A percentile compares a stretch with the other conserved stretches of the same genome.
These are phyloP conservation scores for Pythium volutum DNA, from an alignment of 352 stramenopile species.

Conservation along the genomic window DNA sequence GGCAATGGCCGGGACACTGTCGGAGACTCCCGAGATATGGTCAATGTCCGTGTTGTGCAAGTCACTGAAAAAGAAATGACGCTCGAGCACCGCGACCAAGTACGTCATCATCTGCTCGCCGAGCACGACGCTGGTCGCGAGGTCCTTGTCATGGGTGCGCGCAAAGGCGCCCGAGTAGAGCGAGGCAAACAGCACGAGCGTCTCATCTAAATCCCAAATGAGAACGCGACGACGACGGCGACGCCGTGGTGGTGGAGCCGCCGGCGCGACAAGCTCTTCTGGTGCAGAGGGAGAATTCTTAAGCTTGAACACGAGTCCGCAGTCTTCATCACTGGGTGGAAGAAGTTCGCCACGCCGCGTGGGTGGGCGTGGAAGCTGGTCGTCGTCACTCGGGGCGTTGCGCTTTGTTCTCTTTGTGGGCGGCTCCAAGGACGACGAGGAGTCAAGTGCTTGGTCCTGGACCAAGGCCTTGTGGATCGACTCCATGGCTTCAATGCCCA, in stretches of 20 bases:
- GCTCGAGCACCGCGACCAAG: slow-evolving; percentile 71
- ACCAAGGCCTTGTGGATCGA: slow-evolving; percentile 29
- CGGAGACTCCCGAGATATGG: slow-evolving; percentile 44
- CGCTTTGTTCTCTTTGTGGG: slow-evolving; percentile 23
- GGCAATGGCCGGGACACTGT: neutral
- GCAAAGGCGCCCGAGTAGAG: slow-evolving; percentile 76
- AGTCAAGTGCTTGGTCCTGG: neutral
- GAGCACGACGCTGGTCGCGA: slow-evolving; percentile 52
- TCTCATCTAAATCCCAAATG: slow-evolving; percentile 86
- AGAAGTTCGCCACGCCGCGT: neutral
- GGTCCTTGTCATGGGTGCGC: slow-evolving; percentile 53
- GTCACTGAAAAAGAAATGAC: slow-evolving; percentile 83
- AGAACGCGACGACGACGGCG: slow-evolving; percentile 40
- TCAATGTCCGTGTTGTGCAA: slow-evolving; percentile 70
- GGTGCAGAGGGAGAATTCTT: neutral
- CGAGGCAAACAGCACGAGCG: slow-evolving; percentile 76
- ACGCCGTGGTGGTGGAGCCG: neutral
- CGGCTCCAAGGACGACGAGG: neutral
- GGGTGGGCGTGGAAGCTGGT: neutral
- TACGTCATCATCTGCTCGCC: slow-evolving; percentile 88
- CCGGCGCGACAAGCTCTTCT: neutral
- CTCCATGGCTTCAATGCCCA: slow-evolving; percentile 64
- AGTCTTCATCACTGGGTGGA: neutral
- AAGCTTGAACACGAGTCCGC: slow-evolving; percentile 1
- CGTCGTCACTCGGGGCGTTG: neutral